Percentiles rank a stretch among this genome's conserved stretches.
phyloP scores from a whole-genome alignment of 345 rosid genomes.

The Odontarrhena argentea region DNA sequence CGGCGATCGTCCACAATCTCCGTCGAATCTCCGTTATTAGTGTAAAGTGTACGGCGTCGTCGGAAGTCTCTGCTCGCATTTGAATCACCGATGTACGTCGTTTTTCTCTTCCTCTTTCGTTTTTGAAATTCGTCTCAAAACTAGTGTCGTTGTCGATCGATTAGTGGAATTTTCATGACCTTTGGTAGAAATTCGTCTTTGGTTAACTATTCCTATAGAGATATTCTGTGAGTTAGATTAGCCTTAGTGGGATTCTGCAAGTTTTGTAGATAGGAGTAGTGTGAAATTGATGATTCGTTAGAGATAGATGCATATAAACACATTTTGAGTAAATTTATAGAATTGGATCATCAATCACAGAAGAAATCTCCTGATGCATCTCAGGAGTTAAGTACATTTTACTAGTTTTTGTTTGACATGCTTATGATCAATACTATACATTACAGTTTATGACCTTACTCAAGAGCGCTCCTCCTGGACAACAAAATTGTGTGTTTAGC shows the following conservation, averaged over 20 bases:
- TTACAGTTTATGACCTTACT: slow-evolving; percentile 30
- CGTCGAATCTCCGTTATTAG: neutral
- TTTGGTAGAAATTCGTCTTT: neutral
- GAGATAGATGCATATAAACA: neutral
- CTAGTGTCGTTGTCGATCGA: neutral
- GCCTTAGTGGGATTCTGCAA: neutral
- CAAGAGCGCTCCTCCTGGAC: slow-evolving; percentile 22
- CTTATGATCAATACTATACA: slow-evolving; percentile 32
- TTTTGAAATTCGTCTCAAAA: neutral
- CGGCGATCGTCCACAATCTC: neutral
- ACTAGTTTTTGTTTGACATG: slow-evolving; percentile 22
- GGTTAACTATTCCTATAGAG: too few species aligned
- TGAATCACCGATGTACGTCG: slow-evolving; percentile 14
- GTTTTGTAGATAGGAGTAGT: slow-evolving; percentile 6
- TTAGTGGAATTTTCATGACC: neutral
- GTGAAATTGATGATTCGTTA: neutral
- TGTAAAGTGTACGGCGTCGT: neutral
- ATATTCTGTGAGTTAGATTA: neutral
- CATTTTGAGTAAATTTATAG: neutral
- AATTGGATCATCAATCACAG: neutral
- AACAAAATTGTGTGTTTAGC: slow-evolving; percentile 31
- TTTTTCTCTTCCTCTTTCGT: neutral
- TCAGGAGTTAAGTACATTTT: slow-evolving; percentile 9
- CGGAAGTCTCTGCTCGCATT: neutral
- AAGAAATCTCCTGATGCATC: slow-evolving; percentile 29